phyloP scores from a whole-genome alignment of 805 yeast species.

The Kurtzmaniella cleridarum region DNA sequence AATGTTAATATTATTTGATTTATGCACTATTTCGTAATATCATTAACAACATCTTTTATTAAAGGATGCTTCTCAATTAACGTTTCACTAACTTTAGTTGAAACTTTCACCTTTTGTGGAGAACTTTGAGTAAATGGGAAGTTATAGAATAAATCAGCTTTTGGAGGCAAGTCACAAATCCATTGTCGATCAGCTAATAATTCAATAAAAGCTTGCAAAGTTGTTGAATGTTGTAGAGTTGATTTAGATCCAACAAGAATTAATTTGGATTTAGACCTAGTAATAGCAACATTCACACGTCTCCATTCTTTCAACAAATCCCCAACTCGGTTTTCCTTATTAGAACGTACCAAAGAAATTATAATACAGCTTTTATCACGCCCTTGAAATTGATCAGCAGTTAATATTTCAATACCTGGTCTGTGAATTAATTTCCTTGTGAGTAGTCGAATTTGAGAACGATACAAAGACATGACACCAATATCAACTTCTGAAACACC shows the following conservation, averaged over 20 bases:
- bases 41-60: constrained; percentile 25
- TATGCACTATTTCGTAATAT: constrained; percentile 12
- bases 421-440: constrained; percentile 18
- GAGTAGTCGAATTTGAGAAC: constrained; percentile 60
- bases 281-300: constrained; percentile 89
- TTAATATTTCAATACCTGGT: constrained; percentile 64
- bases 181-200: constrained; percentile 55
- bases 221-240: constrained; percentile 49
- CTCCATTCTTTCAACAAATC: constrained; percentile 83
- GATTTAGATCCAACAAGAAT: constrained; percentile 74
- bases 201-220: constrained; percentile 55
- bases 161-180: constrained; percentile 52
- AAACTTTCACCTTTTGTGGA: constrained; percentile 2
- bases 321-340: constrained; percentile 61
- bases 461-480: constrained; percentile 86
- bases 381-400: constrained; percentile 96
- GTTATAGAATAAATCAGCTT: constrained; percentile 35
- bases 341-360: constrained; percentile 84
- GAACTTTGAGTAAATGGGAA: constrained; percentile 10
- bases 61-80: constrained; percentile 11
- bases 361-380: constrained; percentile 90
- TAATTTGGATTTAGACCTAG: constrained; percentile 81
- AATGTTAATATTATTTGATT: not conserved
- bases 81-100: not conserved
- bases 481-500: constrained; percentile 59